Evolutionary conservation across 2,329 filamentous ascomycete species (phyloP), one percentile per base, ranked within the genome.

Genomic region (Trichophaea hybrida): DNA sequence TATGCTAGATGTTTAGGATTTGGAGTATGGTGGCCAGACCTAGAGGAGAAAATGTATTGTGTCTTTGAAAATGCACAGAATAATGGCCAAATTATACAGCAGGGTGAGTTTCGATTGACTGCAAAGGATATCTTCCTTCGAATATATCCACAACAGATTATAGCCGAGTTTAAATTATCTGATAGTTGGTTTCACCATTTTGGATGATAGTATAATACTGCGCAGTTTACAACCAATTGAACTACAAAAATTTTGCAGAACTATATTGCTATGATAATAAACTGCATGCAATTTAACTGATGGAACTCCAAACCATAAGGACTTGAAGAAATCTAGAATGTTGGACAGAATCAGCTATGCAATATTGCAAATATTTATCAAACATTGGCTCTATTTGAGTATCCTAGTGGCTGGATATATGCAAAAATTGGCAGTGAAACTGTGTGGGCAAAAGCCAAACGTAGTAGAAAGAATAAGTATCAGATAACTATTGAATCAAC

Each of bases 141-240:
- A 1, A 6, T 10, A 4, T 61, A 61, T 35, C 52, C 46, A 1
- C 5, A 43, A 1, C 5, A 5, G 7, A 13, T 57, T 2, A 15
- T 0, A 2, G 24, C 24, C 3, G 24, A 24, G 3, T 24, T 24
- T 24, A 24, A 24, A 24, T 24, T 24, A 1, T 24, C 24, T 3
- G 1, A 24, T 3, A 24, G 24, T 1, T 62, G 57, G 58, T 57
- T 60, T 40, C 24, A 15, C 6, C 15, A 38, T 35, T 40, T 62
- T 1, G 52, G 17, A 6, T 12, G 49, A 4, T 24, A 58, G n/a
- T 1, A 17, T 2, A 58, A 60, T 2, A 43, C 60, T 1, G 8
- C 60, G 0, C 37, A 49, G n/a, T 60, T 62, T 10, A 62, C 40
- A 2, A 60, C 58, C 1, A 62, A 62, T 7, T 37, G 33, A 35